These are phyloP conservation scores for Daucus carota DNA, from an alignment of 129 eudicot genomes.

Conservation along the genomic window DH1_v3.0 NC_030385.2:9780501-9781000, in stretches of 20 bases:
- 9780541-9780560: too few species aligned
- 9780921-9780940: not conserved
- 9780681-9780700: not conserved
- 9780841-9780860: not conserved
- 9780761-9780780: conserved; percentile 7
- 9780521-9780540: too few species aligned
- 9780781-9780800: not conserved
- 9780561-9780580: too few species aligned
- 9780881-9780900: not conserved
- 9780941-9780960: not conserved
- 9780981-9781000: too few species aligned
- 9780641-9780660: too few species aligned
- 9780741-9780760: not conserved
- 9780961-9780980: too few species aligned
- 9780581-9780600: too few species aligned
- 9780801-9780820: conserved; percentile 2
- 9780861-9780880: not conserved
- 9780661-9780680: too few species aligned
- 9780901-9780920: not conserved
- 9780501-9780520: too few species aligned
- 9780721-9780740: not conserved
- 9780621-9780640: too few species aligned
- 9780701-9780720: not conserved
- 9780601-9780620: too few species aligned
- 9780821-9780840: not conserved